Evolutionary conservation across 352 stramenopile genomes (phyloP).

Genomic region (Phytophthora nicotianae): DNA sequence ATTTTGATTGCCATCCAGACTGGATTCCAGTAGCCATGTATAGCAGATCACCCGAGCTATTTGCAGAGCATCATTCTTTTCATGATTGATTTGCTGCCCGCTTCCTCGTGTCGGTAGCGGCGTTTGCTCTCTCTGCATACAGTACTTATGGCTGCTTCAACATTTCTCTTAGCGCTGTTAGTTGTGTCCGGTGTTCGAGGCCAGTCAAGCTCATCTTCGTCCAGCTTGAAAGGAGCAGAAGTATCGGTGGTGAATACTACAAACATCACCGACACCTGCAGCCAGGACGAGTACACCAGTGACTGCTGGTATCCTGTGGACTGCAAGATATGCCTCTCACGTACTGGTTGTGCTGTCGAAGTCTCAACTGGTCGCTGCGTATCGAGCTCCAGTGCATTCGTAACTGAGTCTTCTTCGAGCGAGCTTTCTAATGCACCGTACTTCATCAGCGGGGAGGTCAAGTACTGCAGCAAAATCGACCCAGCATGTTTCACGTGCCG

Average conservation of each 20-base stretch:
- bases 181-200: slow-evolving; percentile 13
- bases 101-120: slow-evolving; percentile 17
- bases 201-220: slow-evolving; percentile 22
- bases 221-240: slow-evolving; percentile 2
- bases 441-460: slow-evolving; percentile 17
- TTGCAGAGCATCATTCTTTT: slow-evolving; percentile 10
- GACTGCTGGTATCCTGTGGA: slow-evolving; percentile 29
- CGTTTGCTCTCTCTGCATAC: slow-evolving; percentile 2
- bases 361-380: slow-evolving; percentile 22
- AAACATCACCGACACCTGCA: slow-evolving; percentile 22
- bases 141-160: slow-evolving; percentile 18
- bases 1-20: slow-evolving; percentile 6
- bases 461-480: slow-evolving; percentile 24
- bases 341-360: slow-evolving; percentile 20
- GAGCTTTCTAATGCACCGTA: slow-evolving; percentile 1
- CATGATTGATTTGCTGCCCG: slow-evolving; percentile 25
- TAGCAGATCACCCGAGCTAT: slow-evolving; percentile 18
- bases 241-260: slow-evolving; percentile 7
- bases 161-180: slow-evolving; percentile 10
- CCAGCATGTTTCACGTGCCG: slow-evolving; percentile 27
- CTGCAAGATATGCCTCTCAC: slow-evolving; percentile 23
- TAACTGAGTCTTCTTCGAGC: slow-evolving; percentile 4
- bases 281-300: slow-evolving; percentile 24
- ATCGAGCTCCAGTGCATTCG: slow-evolving; percentile 6
- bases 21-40: slow-evolving; percentile 12